Evolutionary conservation across 2,329 filamentous ascomycete species (phyloP), one percentile per base, ranked within the genome.

Genomic region (Colletotrichum zoysiae): DNA sequence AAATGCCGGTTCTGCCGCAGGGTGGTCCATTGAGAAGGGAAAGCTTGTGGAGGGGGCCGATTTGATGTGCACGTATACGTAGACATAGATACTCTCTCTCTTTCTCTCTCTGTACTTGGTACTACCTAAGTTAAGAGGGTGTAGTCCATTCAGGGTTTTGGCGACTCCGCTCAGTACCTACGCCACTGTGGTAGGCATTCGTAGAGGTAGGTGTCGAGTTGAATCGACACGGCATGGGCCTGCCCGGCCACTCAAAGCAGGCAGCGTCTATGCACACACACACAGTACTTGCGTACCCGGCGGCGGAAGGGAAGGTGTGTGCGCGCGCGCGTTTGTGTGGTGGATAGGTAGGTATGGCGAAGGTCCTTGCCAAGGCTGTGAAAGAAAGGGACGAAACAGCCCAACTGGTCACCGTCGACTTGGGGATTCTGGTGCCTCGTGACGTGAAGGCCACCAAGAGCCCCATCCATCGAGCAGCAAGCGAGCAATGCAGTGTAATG

Each of bases 1-100:
- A 73, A 62, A 73, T 73, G 70, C 70, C 67, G 70, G 70, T 58
- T 30, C 61, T 40, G 48, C 60, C 65, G 38, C 59, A 65, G 48
- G 26, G 55, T 64, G 70, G 53, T 50, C 53, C 59, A 60, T 53
- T 33, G 38, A 55, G 59, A 70, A 44, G 38, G 48, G 59, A 70
- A 44, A 48, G 35, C n/a, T 20, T 55, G 9, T 26, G n/a, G 26
- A 30, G 26, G 26, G 53, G 20, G 38, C 57, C 44, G 55, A 35
- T 35, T 61, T 44, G 55, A 35, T 35, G 59, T 56, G 30, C 26
- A 53, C 14, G 50, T 20, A 53, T 48, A 9, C 12, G 3, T n/a
- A 44, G 26, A 30, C 26, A 30, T 30, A 3, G 26, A 30, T 30
- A 30, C 26, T 30, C 26, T 30, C 2, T 30, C 26, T 30, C 26